Evolutionary conservation across 768 basidiomycete species (phyloP).

Genomic region (Collybia sp.): DNA sequence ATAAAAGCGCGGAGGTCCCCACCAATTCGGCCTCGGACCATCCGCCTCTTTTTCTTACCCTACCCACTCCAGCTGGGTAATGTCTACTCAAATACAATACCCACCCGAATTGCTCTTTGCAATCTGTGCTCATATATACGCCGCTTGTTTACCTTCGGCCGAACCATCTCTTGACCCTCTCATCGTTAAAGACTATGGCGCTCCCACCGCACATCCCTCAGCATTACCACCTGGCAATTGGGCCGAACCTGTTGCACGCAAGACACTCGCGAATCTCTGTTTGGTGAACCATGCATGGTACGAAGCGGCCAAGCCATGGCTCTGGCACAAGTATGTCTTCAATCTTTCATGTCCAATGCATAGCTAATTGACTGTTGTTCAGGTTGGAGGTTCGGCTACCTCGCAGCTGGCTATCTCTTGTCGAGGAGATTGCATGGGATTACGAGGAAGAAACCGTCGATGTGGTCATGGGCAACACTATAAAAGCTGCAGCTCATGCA

Average conservation of each 20-base stretch:
- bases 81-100: constrained; percentile 28
- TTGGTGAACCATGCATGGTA: constrained; percentile 77
- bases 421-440: constrained; percentile 74
- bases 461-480: constrained; percentile 58
- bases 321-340: constrained; percentile 62
- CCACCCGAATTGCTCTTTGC: constrained; percentile 70
- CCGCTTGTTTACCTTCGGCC: constrained; percentile 51
- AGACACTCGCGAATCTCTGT: constrained; percentile 65
- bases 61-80: too few species aligned
- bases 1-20: constrained; percentile 5
- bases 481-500: constrained; percentile 62
- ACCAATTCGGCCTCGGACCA: background rate
- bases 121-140: constrained; percentile 71
- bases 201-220: constrained; percentile 65
- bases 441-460: constrained; percentile 66
- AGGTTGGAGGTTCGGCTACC: constrained; percentile 78
- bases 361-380: background rate
- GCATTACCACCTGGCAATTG: constrained; percentile 69
- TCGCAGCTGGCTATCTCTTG: constrained; percentile 76
- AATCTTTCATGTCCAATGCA: background rate
- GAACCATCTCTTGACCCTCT: constrained; percentile 70
- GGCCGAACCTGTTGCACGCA: constrained; percentile 62
- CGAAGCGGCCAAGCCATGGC: constrained; percentile 82
- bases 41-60: constrained; percentile 6
- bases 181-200: constrained; percentile 35